Evolutionary conservation across 2,329 filamentous ascomycete genomes (phyloP), one percentile per base, ranked within the genome.

Genomic region (Neofusicoccum ribis): DNA sequence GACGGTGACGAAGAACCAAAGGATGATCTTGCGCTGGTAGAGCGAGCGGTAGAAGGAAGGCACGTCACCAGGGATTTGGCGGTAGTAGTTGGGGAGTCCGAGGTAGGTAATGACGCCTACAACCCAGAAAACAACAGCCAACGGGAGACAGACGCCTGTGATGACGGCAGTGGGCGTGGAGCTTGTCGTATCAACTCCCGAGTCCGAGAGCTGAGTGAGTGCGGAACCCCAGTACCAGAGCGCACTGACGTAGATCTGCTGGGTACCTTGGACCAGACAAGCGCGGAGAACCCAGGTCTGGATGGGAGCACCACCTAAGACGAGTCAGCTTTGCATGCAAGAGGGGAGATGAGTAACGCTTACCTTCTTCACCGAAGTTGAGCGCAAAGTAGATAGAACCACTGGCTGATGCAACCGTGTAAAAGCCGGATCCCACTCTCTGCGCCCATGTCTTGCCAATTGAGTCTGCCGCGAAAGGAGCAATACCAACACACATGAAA

Each of bases 281-380:
- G 88, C 88, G 65, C 88, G 83, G 76, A 86, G 88, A n/a, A 88
- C 86, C 87, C 87, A 89, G 41, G 85, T 81, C 72, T 85, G 87
- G 49, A 88, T 84, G 6, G 87, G 86, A 3, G 84, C 83, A 52
- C 86, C 86, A 47, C 76, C 58, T 62, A 23, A 3, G 14, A 23
- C 20, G 14, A 44, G 27, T 59, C 46, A 59, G 54, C 9, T 12
- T 7, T 27, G 14, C 14, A 3, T 37, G 6, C 3, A 20, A 34
- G 5, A 12, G 9, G 14, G 23, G 14, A 9, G 6, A 12, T 3
- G 23, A 8, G 23, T 37, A 9, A 11, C 8, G 41, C 58, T 62
- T 66, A 67, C 84, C 85, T 78, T 88, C 86, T 69, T 86, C 85
- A 65, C 87, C 87, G 70, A 89, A 89, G 74, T 90, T 90, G 58